Conservation (phyloP, 2,329 filamentous ascomycete species). For the Calonectria multiphialidica region DNA sequence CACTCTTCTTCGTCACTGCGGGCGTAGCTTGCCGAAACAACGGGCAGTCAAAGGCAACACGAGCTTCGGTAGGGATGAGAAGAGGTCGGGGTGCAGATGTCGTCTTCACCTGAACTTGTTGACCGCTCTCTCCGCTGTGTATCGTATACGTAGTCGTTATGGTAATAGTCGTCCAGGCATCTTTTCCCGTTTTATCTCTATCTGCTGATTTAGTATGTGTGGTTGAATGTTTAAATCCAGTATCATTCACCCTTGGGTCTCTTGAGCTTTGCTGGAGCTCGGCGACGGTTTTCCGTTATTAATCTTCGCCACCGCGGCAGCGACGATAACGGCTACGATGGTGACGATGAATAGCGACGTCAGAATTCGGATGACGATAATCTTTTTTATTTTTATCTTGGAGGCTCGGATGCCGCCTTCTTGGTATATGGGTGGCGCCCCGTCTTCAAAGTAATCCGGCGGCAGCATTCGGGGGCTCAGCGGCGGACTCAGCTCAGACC, state of each 20-base stretch:
- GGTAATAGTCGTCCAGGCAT: slow-evolving; percentile 11
- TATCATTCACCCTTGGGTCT: background rate
- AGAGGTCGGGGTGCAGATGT: slow-evolving; percentile 11
- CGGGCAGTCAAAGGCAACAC: slow-evolving; percentile 20
- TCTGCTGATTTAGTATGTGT: background rate
- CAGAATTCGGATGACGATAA: slow-evolving; percentile 34
- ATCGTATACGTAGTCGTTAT: slow-evolving; percentile 6
- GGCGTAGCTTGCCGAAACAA: background rate
- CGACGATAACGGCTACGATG: slow-evolving; percentile 39
- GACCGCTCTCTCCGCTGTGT: background rate
- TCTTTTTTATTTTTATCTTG: slow-evolving; percentile 24
- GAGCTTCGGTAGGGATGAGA: slow-evolving; percentile 8
- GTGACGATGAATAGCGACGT: slow-evolving; percentile 40
- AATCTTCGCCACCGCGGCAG: slow-evolving; percentile 39
- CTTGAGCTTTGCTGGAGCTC: background rate
- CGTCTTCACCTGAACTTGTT: slow-evolving; percentile 9
- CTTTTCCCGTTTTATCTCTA: background rate
- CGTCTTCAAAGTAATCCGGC: slow-evolving; percentile 14
- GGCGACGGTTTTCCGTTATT: slow-evolving; percentile 5
- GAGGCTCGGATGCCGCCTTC: background rate
- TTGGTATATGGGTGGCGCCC: slow-evolving; percentile 3
- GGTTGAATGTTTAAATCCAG: background rate
- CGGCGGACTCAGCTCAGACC: slow-evolving; percentile 22
- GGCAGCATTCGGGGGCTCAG: slow-evolving; percentile 13
- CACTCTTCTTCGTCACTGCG: background rate